A percentile compares a stretch with the other conserved stretches of the same genome.
Conservation (phyloP, 2,329 filamentous ascomycete species). For the Thermochaetoides dissita region DNA sequence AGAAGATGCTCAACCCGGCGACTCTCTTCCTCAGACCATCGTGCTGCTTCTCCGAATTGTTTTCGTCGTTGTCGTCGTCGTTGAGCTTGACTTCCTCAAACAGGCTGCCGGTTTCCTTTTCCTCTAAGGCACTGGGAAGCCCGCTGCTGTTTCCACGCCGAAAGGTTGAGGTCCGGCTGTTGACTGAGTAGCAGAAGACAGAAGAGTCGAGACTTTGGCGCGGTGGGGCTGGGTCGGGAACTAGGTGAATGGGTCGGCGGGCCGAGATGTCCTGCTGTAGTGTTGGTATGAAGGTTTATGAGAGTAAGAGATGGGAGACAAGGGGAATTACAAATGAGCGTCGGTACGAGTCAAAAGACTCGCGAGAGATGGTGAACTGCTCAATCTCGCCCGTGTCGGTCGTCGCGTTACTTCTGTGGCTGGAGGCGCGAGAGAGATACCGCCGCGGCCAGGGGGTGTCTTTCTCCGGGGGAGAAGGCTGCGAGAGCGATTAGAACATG, state of each 20-base stretch:
- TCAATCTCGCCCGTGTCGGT: slow-evolving; percentile 69
- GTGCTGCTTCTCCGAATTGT: slow-evolving; percentile 22
- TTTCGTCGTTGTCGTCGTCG: slow-evolving; percentile 60
- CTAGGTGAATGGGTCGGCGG: slow-evolving; percentile 55
- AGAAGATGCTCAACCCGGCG: too few relatives aligned
- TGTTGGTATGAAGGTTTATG: not conserved
- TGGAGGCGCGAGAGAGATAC: slow-evolving; percentile 39
- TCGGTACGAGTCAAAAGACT: slow-evolving; percentile 93
- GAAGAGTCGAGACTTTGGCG: slow-evolving; percentile 73
- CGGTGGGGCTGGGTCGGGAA: slow-evolving; percentile 36
- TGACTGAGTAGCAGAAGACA: slow-evolving; percentile 39
- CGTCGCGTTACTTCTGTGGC: slow-evolving; percentile 42
- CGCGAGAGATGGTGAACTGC: slow-evolving; percentile 85
- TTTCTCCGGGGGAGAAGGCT: slow-evolving; percentile 83
- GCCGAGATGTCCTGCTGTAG: slow-evolving; percentile 69
- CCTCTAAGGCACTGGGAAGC: too few relatives aligned
- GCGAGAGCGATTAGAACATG: slow-evolving; percentile 8
- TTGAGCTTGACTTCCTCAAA: slow-evolving; percentile 86
- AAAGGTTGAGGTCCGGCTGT: too few relatives aligned
- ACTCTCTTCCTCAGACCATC: slow-evolving; percentile 17
- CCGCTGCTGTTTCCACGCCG: too few relatives aligned
- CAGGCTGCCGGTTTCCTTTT: slow-evolving; percentile 9
- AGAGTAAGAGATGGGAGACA: not conserved
- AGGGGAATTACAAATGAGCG: slow-evolving; percentile 71
- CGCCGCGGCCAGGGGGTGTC: slow-evolving; percentile 61